Evolutionary conservation across 306 rosid genomes (phyloP).

Genomic region (Rosa multiflora): DNA sequence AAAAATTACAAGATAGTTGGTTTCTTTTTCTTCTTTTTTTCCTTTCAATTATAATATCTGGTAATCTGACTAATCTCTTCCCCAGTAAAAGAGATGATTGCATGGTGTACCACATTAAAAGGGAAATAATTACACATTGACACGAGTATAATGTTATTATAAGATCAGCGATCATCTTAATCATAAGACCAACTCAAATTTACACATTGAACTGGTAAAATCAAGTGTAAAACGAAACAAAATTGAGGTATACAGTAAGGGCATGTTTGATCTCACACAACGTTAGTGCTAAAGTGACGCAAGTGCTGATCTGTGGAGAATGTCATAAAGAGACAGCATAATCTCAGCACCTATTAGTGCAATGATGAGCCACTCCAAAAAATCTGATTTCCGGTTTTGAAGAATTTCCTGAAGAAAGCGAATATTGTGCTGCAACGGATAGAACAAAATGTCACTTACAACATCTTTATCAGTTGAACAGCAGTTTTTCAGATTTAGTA

Average conservation of each 20-base stretch:
- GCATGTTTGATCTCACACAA: not conserved
- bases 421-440: constrained; percentile 75
- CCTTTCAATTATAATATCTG: not conserved
- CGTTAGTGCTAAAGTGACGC: constrained; percentile 43
- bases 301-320: constrained; percentile 63
- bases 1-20: not conserved
- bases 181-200: not conserved
- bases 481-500: not conserved
- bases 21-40: not conserved
- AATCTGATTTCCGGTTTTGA: constrained; percentile 93
- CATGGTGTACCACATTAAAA: not conserved
- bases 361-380: constrained; percentile 94
- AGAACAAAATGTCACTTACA: not conserved
- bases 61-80: not conserved
- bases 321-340: constrained; percentile 82
- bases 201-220: constrained; percentile 1
- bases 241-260: not conserved
- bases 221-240: not conserved
- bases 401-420: constrained; percentile 97
- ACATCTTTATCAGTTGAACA: constrained; percentile 8
- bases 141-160: not conserved
- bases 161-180: not conserved
- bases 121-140: not conserved
- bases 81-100: not conserved
- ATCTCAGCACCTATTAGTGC: constrained; percentile 93